Evolutionary conservation across 2,329 filamentous ascomycete genomes (phyloP).

Genomic region (Hymenoscyphus albidus): DNA sequence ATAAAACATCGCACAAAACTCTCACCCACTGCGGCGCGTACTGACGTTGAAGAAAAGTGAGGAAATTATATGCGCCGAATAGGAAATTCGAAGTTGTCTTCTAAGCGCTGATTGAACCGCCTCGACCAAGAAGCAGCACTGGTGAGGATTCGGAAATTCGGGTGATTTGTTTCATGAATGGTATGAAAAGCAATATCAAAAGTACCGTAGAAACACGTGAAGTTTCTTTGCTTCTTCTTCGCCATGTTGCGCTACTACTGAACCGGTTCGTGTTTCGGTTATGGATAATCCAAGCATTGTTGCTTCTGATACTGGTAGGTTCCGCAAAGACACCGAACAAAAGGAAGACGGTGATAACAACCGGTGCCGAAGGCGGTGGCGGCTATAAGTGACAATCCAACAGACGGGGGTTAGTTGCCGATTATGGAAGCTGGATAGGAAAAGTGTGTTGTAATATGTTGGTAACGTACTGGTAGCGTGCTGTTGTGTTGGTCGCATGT

Average conservation of each 20-base stretch:
- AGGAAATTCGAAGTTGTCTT: conserved; percentile 18
- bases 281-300: not conserved
- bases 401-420: not conserved
- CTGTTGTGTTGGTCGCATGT: not conserved
- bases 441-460: conserved; percentile 2
- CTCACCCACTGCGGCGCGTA: conserved; percentile 27
- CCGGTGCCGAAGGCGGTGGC: conserved; percentile 2
- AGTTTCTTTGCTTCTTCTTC: conserved; percentile 3
- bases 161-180: conserved; percentile 12
- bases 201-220: conserved; percentile 6
- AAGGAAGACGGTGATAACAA: not conserved
- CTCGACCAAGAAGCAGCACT: not conserved
- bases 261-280: conserved; percentile 11
- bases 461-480: conserved; percentile 7
- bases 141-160: conserved; percentile 6
- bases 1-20: conserved; percentile 21
- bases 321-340: conserved; percentile 2
- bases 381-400: not conserved
- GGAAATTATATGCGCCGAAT: conserved; percentile 21
- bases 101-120: conserved; percentile 18
- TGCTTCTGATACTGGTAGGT: conserved; percentile 2
- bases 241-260: not conserved
- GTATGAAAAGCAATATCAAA: conserved; percentile 2
- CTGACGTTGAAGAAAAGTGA: conserved; percentile 7
- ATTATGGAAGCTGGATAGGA: not conserved